Evolutionary conservation across 2,329 filamentous ascomycete species (phyloP).

Genomic region (Scedosporium minutisporum): DNA sequence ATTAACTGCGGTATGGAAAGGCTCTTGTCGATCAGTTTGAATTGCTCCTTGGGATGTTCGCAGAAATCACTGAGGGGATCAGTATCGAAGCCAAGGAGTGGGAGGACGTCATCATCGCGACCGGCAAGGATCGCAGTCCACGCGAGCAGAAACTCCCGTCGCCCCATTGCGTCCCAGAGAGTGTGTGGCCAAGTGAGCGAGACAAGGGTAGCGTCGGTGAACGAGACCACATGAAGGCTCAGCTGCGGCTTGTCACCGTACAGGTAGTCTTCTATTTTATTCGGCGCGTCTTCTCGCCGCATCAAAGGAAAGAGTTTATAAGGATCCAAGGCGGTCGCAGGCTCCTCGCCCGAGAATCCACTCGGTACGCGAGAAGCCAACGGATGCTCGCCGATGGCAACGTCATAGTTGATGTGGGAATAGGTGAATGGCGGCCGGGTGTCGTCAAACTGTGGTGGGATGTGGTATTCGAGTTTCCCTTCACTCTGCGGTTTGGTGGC

Average conservation of each 20-base stretch:
- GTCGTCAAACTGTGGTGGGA: conserved; percentile 19
- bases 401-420: conserved; percentile 25
- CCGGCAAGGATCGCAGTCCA: conserved; percentile 38
- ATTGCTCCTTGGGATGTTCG: background rate
- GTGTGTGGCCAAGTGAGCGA: conserved; percentile 36
- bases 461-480: conserved; percentile 21
- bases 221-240: conserved; percentile 36
- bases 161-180: conserved; percentile 35
- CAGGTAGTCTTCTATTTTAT: conserved; percentile 28
- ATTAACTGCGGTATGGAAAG: conserved; percentile 18
- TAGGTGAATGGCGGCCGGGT: conserved; percentile 29
- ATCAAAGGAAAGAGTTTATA: background rate
- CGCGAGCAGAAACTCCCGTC: conserved; percentile 27
- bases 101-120: conserved; percentile 28
- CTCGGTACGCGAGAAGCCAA: conserved; percentile 17
- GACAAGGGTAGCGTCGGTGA: conserved; percentile 39
- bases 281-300: conserved; percentile 4
- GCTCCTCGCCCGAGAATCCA: background rate
- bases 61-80: background rate
- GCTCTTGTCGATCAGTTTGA: conserved; percentile 10
- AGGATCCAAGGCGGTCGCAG: background rate
- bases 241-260: conserved; percentile 33
- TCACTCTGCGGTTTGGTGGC: conserved; percentile 8
- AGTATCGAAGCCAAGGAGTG: conserved; percentile 13
- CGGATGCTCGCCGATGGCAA: conserved; percentile 30